phyloP scores from a whole-genome alignment of 305 asterid genomes.

The Fraxinus latifolia region DNA sequence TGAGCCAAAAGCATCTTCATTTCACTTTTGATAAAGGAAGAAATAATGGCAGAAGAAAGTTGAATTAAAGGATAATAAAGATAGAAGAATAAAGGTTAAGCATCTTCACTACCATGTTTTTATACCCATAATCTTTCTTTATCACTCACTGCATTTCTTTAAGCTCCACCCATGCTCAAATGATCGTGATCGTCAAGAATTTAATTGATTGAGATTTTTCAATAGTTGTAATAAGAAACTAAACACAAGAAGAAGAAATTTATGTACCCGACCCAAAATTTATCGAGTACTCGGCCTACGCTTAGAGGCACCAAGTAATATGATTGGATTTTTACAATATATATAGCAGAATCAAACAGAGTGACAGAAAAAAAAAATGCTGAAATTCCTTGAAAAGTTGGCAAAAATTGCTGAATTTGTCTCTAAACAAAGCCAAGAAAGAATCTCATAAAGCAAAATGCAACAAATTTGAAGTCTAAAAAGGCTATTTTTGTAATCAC shows the following conservation, averaged over 20 bases:
- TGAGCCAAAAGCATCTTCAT: not conserved
- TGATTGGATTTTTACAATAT: not conserved
- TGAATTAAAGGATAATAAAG: not conserved
- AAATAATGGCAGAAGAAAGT: slow-evolving; percentile 1
- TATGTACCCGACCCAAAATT: not conserved
- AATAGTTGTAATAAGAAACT: not conserved
- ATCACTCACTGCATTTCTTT: not conserved
- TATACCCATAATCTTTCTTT: slow-evolving; percentile 1
- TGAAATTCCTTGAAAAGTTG: not conserved
- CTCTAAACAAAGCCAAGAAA: not conserved
- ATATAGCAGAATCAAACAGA: not conserved
- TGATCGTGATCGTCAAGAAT: not conserved
- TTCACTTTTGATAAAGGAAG: not conserved
- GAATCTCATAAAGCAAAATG: not conserved
- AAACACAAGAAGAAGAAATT: not conserved
- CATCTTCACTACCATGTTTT: not conserved
- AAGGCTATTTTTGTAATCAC: not conserved
- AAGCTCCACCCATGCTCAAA: not conserved
- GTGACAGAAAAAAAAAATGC: not conserved
- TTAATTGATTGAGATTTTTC: not conserved
- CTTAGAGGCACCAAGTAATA: not conserved
- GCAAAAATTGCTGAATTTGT: not conserved
- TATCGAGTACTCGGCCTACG: not conserved
- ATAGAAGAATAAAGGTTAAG: slow-evolving; percentile 10
- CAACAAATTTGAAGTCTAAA: not conserved